These are phyloP conservation scores for Naganishia randhawae DNA, from an alignment of 768 basidiomycete genomes.

Conservation along the genomic window DNA sequence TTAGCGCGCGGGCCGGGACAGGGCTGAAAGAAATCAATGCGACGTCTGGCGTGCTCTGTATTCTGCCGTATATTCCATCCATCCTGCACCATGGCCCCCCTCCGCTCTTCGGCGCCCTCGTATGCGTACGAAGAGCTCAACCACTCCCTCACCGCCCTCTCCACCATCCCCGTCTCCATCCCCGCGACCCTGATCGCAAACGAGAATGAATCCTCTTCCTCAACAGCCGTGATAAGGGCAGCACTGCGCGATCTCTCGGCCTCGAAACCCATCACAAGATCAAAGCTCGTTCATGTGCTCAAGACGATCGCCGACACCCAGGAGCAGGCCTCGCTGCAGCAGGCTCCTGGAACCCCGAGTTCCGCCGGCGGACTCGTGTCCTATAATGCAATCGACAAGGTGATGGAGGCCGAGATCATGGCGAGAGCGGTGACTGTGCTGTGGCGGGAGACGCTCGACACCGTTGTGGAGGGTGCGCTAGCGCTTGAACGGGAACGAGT, in stretches of 20 bases:
- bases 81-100: slow-evolving; percentile 19
- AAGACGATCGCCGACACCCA: slow-evolving; percentile 28
- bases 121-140: slow-evolving; percentile 27
- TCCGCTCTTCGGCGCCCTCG: slow-evolving; percentile 12
- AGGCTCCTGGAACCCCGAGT: background rate
- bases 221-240: slow-evolving; percentile 31
- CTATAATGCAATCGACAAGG: slow-evolving; percentile 33
- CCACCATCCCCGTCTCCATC: slow-evolving; percentile 30
- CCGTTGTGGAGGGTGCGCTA: slow-evolving; percentile 64
- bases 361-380: slow-evolving; percentile 9
- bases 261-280: slow-evolving; percentile 33
- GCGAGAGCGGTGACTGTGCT: slow-evolving; percentile 44
- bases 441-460: slow-evolving; percentile 59
- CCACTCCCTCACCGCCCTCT: slow-evolving; percentile 30
- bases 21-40: background rate
- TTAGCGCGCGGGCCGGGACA: background rate
- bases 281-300: slow-evolving; percentile 38
- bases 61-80: background rate
- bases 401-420: slow-evolving; percentile 42
- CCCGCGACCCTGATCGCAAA: slow-evolving; percentile 22
- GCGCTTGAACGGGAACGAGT: slow-evolving; percentile 70
- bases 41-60: background rate
- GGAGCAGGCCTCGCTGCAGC: slow-evolving; percentile 2
- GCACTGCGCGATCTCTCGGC: slow-evolving; percentile 40
- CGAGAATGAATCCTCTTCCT: slow-evolving; percentile 21